Evolutionary conservation across 2,329 filamentous ascomycete genomes (phyloP).

Genomic region (Paraphoma chrysanthemicola): DNA sequence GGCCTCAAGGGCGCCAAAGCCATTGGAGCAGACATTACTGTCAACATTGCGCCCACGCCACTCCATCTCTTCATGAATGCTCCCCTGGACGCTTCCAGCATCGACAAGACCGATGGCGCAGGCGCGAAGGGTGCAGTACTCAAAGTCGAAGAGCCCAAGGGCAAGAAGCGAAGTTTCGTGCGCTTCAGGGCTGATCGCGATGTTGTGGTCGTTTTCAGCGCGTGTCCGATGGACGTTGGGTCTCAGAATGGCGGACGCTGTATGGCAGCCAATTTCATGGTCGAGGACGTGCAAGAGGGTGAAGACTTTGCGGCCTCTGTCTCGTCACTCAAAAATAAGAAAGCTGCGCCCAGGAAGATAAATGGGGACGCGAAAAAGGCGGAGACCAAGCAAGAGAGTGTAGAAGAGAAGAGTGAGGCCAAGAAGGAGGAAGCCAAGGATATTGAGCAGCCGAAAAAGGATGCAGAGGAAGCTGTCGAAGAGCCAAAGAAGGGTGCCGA

Average conservation of each 20-base stretch:
- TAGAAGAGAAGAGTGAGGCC: slow-evolving; percentile 12
- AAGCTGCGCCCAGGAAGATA: slow-evolving; percentile 24
- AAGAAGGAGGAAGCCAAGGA: slow-evolving; percentile 4
- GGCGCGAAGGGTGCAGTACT: slow-evolving; percentile 41
- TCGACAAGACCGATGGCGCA: slow-evolving; percentile 16
- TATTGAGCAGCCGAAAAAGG: slow-evolving; percentile 4
- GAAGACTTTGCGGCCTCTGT: slow-evolving; percentile 30
- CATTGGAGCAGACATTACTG: slow-evolving; percentile 56
- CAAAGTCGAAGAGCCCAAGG: slow-evolving; percentile 38
- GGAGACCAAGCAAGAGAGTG: slow-evolving; percentile 16
- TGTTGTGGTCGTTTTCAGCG: slow-evolving; percentile 46
- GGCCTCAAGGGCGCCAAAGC: slow-evolving; percentile 55
- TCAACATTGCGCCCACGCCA: slow-evolving; percentile 56
- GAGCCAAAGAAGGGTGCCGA: slow-evolving; percentile 1
- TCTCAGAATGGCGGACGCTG: slow-evolving; percentile 45
- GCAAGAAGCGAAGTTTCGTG: slow-evolving; percentile 45
- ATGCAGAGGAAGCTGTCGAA: not conserved
- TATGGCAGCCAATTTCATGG: slow-evolving; percentile 50
- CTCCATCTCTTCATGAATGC: slow-evolving; percentile 54
- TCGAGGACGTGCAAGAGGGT: slow-evolving; percentile 37
- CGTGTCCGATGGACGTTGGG: slow-evolving; percentile 48
- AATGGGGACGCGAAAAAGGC: slow-evolving; percentile 7
- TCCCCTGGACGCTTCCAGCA: slow-evolving; percentile 26
- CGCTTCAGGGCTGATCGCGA: slow-evolving; percentile 46
- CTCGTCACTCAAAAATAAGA: slow-evolving; percentile 22